Conservation (phyloP, 495 filamentous ascomycete genomes). For the Gamarada debralockiae region DNA sequence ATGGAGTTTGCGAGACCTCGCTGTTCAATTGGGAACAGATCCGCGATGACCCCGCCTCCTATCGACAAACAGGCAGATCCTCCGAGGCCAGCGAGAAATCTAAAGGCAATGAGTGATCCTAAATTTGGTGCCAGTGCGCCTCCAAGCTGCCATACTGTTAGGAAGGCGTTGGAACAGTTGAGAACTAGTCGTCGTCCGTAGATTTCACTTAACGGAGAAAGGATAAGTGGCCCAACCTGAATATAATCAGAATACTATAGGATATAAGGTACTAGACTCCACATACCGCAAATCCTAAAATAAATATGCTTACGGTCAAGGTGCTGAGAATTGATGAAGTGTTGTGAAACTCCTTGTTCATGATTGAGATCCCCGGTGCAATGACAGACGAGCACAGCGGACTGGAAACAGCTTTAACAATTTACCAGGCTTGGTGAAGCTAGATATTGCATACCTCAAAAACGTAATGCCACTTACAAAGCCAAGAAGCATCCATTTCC, state of each 20-base stretch:
- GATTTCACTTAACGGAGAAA: conserved; percentile 70
- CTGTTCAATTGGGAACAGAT: conserved; percentile 50
- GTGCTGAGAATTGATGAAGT: conserved; percentile 35
- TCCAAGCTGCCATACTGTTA: conserved; percentile 62
- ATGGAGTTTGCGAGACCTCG: conserved; percentile 54
- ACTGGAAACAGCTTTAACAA: too few species aligned
- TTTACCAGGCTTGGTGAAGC: too few species aligned
- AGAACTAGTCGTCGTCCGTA: conserved; percentile 56
- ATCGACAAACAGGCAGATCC: conserved; percentile 49
- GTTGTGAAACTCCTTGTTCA: conserved; percentile 49
- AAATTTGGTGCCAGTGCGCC: conserved; percentile 61
- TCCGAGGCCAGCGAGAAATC: conserved; percentile 56
- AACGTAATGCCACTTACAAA: conserved; percentile 52
- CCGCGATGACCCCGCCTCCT: conserved; percentile 52
- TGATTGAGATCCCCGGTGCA: conserved; percentile 49
- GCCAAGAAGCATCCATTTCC: conserved; percentile 69
- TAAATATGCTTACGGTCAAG: conserved; percentile 49
- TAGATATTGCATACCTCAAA: too few species aligned
- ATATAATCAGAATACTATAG: too few species aligned
- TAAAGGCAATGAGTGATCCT: conserved; percentile 53
- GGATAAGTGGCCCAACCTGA: conserved; percentile 58
- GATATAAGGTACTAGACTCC: too few species aligned
- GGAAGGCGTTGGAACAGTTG: conserved; percentile 57
- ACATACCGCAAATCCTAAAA: conserved; percentile 58
- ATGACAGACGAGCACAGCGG: conserved; percentile 61